Evolutionary conservation across 345 rosid genomes (phyloP).

Genomic region (Pugionium cornutum): DNA sequence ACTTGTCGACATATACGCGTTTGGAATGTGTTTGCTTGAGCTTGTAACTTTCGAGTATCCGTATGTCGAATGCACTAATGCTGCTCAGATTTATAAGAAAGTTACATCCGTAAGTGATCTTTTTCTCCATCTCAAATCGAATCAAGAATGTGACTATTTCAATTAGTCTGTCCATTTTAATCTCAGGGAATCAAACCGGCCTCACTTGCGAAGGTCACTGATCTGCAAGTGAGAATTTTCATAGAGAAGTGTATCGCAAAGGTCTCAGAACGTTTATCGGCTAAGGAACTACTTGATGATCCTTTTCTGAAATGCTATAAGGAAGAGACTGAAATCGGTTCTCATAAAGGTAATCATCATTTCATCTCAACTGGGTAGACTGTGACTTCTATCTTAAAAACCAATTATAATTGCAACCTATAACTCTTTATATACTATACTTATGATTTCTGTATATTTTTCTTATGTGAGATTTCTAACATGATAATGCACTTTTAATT

Average conservation of each 20-base stretch:
- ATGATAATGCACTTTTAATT: neutral
- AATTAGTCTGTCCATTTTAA: neutral
- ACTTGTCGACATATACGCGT: conserved; percentile 93
- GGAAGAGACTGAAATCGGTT: conserved; percentile 48
- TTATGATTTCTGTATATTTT: neutral
- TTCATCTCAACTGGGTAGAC: neutral
- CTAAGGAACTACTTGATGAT: conserved; percentile 84
- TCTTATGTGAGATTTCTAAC: neutral
- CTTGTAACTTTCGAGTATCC: conserved; percentile 91
- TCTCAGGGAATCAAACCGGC: conserved; percentile 90
- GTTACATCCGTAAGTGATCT: conserved; percentile 67
- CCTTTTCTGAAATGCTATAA: conserved; percentile 71
- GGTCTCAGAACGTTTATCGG: conserved; percentile 71
- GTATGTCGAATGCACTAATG: conserved; percentile 81
- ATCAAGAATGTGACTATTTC: neutral
- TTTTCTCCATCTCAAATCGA: conserved; percentile 12
- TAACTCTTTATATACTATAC: conserved; percentile 1
- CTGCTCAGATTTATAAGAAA: conserved; percentile 96
- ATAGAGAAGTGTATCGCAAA: conserved; percentile 88
- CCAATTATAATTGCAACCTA: neutral
- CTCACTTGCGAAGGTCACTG: conserved; percentile 74
- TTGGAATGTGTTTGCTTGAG: conserved; percentile 98
- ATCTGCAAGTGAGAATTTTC: conserved; percentile 63
- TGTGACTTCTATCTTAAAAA: neutral
- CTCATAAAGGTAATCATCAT: conserved; percentile 33